Evolutionary conservation across 164 flowering plant species (phyloP), one percentile per base, ranked within the genome.

Genomic region (Piper longum): DNA sequence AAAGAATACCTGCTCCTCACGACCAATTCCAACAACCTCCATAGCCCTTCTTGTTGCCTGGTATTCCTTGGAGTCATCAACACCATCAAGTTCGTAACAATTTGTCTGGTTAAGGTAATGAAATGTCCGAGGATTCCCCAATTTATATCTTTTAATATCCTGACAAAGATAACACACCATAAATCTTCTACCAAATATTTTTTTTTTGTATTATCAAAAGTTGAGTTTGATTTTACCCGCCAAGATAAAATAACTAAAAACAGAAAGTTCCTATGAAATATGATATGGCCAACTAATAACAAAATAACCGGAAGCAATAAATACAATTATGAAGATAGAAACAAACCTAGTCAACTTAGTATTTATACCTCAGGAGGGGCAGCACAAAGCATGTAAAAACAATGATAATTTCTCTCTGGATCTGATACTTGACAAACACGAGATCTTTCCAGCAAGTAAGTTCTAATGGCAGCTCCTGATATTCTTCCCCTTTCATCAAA

Each of bases 331-430:
- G 12, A 9, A 48, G 3, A 48, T 2, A 2, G 9, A 48, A 8
- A 48, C 3, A 48, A 9, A 9, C 11, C 52, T 41, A 39, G 52
- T 26, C n/a, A 54, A 43, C 57, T 64, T 36, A 13, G 64, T 58
- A 48, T 19, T 62, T 70, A 18, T 83, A 95, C 99, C 96, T 95
- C 96, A 4, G 76, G 76, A 56, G 99, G 97, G 56, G 96, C 99
- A 70, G 96, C 86, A 83, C 99, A 95, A 69, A 95, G 89, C 99
- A 95, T 91, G 83, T 95, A 95, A 83, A 95, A 95, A 76, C 99
- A 95, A 63, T 95, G 99, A 68, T 95, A 95, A 71, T 95, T 95
- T 76, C 99, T 85, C 77, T 95, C 99, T 43, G 96, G 96, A 69
- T 91, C 95, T 65, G 99, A 95, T 57, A 91, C 77, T 81, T 95